Evolutionary conservation across 495 filamentous ascomycete genomes (phyloP), one percentile per base, ranked within the genome.

Genomic region (Penicillium herquei): DNA sequence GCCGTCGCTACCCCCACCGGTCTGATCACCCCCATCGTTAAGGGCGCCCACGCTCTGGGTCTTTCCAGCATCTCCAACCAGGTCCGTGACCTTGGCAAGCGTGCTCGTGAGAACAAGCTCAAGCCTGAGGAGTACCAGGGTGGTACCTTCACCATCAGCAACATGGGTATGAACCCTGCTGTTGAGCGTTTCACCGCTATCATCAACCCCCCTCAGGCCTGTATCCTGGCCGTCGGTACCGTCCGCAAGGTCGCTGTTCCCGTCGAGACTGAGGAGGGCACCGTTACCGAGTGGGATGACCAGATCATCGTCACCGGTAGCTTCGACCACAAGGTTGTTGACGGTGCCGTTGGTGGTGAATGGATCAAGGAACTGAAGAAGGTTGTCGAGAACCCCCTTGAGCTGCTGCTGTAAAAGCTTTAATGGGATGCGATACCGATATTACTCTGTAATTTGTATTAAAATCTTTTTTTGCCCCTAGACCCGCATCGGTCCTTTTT

Each of bases 101-200:
- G 92, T 71, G 95, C 94, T 40, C 82, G 88, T 47, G 95, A 98
- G 56, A 91, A 91, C 77, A 99, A 98, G 85, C 89, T 99, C 60
- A 97, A 97, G 85, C 95, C 95, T 32, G 92, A 99, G 72, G 92
- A 99, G 75, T 99, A 93, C 86, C 93, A 97, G 78, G 95, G 95
- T 42, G 95, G 95, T 70, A 96, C 91, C 62, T 96, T 99, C 78
- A 96, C 93, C 69, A 99, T 99, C 78, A 93, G 88, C 78, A 99
- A 99, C 85, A 96, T 99, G 95, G 95, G 95, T 70, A 98, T 98
- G 94, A 99, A 99, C 82, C 64, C 86, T 9, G 95, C 95, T 37
- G 85, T 99, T 58, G 92, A 97, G 69, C 85, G 91, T 61, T 99
- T 99, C 81, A 97, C 95, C n/a, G 95, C 95, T 59, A 88, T 99